These are phyloP conservation scores for Termitomyces sp. DNA, from an alignment of 768 basidiomycete genomes.

Conservation along the genomic window DNA sequence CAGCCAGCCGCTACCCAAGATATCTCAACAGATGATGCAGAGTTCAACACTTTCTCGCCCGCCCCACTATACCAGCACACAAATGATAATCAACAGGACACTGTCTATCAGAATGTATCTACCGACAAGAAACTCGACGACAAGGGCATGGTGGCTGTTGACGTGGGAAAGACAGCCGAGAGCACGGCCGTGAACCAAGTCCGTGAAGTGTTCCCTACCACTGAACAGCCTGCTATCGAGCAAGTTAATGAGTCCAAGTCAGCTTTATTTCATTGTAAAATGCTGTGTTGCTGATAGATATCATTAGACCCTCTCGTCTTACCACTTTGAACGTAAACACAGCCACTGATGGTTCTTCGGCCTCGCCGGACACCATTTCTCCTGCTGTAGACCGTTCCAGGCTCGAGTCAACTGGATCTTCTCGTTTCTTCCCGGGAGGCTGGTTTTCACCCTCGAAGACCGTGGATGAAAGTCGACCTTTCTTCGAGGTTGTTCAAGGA, in stretches of 20 bases:
- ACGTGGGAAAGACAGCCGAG: background rate
- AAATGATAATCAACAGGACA: background rate
- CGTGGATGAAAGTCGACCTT: constrained; percentile 37
- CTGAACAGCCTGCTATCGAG: constrained; percentile 3
- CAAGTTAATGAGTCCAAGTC: constrained; percentile 9
- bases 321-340: constrained; percentile 11
- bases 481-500: constrained; percentile 45
- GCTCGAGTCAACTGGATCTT: constrained; percentile 52
- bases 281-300: background rate
- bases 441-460: constrained; percentile 41
- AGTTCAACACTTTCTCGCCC: constrained; percentile 11
- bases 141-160: background rate
- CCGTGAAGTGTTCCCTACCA: constrained; percentile 14
- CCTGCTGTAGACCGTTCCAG: constrained; percentile 29
- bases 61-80: constrained; percentile 2
- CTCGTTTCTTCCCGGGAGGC: constrained; percentile 51
- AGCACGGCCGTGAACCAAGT: background rate
- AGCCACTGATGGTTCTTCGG: constrained; percentile 1
- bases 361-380: constrained; percentile 11
- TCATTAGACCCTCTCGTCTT: constrained; percentile 13
- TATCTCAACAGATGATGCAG: constrained; percentile 7
- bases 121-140: background rate
- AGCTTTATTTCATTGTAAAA: background rate
- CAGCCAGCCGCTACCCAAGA: constrained; percentile 16
- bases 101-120: background rate